A percentile compares a stretch with the other conserved stretches of the same genome.
Evolutionary conservation across 139 green algal genomes (phyloP).

Genomic region (Gonium pectorale): DNA sequence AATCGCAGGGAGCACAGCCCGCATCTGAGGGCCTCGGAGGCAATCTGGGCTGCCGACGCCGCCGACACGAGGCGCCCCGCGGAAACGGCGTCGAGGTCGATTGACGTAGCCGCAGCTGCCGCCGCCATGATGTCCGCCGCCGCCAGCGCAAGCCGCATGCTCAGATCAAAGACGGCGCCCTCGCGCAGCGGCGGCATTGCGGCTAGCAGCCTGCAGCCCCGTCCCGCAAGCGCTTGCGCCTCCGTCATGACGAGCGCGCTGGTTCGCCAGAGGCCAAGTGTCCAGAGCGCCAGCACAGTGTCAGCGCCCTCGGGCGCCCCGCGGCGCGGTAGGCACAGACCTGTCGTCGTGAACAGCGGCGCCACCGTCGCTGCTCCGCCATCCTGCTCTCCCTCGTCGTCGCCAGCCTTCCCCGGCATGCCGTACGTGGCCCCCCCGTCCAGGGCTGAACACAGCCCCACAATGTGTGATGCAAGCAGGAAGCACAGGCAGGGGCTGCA

Average conservation of each 20-base stretch:
- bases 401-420: not conserved
- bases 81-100: not conserved
- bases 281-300: not conserved
- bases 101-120: not conserved
- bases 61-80: not conserved
- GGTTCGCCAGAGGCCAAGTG: not conserved
- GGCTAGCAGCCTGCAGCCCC: too few species aligned
- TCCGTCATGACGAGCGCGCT: not conserved
- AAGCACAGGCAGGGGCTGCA: not conserved
- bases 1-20: too few species aligned
- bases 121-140: not conserved
- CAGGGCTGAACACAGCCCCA: not conserved
- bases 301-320: not conserved
- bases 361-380: not conserved
- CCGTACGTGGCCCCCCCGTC: slow-evolving; percentile 2
- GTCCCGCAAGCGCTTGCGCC: not conserved
- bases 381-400: not conserved
- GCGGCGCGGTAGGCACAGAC: not conserved
- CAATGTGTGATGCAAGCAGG: not conserved
- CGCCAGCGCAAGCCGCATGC: not conserved
- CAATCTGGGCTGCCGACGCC: not conserved
- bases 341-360: not conserved
- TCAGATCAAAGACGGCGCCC: not conserved
- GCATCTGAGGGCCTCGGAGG: not conserved
- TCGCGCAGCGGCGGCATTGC: not conserved